Percentiles rank a stretch among this genome's conserved stretches.
phyloP scores from a whole-genome alignment of 306 rosid species.

The Prunus armeniaca region DNA sequence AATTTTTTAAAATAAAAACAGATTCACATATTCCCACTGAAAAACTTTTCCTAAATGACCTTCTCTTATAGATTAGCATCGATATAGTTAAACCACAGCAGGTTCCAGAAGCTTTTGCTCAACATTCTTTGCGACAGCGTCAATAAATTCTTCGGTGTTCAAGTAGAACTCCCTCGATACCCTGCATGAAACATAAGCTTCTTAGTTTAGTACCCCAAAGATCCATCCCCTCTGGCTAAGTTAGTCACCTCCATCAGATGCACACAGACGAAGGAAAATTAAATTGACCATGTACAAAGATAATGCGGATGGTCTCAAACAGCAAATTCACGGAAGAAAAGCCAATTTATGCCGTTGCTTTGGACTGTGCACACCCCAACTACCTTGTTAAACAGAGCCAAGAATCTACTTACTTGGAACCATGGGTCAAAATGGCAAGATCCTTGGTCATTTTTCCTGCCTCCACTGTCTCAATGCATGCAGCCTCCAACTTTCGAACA shows the following conservation, averaged over 20 bases:
- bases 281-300: not conserved
- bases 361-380: not conserved
- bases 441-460: constrained; percentile 95
- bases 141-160: constrained; percentile 84
- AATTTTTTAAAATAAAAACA: not conserved
- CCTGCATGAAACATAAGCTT: constrained; percentile 42
- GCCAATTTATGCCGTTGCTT: not conserved
- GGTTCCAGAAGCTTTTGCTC: constrained; percentile 51
- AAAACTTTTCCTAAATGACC: not conserved
- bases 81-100: constrained; percentile 25
- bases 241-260: not conserved
- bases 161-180: constrained; percentile 75
- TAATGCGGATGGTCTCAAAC: not conserved
- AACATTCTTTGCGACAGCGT: constrained; percentile 71
- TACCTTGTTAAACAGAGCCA: not conserved
- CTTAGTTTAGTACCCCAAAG: not conserved
- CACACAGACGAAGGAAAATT: not conserved
- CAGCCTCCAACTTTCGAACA: constrained; percentile 79
- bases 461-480: constrained; percentile 88
- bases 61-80: not conserved
- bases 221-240: not conserved
- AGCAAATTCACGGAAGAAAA: not conserved
- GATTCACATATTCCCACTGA: not conserved
- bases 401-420: constrained; percentile 65
- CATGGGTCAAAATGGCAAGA: constrained; percentile 85